These are phyloP conservation scores for Penicillium daleae DNA, from an alignment of 495 filamentous ascomycete genomes.

Conservation along the genomic window DNA sequence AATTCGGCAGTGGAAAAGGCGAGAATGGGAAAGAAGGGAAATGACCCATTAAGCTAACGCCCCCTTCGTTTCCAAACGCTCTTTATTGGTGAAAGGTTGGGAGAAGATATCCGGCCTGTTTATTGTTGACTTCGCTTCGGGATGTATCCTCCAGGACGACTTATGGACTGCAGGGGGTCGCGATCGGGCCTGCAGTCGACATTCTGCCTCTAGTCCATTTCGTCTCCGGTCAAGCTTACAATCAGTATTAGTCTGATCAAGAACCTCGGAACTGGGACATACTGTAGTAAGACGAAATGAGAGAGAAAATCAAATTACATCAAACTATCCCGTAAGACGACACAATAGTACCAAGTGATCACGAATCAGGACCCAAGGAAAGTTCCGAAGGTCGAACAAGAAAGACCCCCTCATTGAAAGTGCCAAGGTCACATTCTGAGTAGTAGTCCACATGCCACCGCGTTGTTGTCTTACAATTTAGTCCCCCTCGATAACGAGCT, in stretches of 20 bases:
- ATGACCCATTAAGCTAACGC: background rate
- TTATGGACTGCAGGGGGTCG: background rate
- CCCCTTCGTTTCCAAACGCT: background rate
- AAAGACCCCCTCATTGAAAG: background rate
- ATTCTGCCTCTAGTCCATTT: background rate
- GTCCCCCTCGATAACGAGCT: background rate
- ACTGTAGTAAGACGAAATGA: background rate
- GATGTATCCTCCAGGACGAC: background rate
- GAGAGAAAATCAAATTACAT: background rate
- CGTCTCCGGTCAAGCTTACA: slow-evolving; percentile 12
- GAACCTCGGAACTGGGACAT: background rate
- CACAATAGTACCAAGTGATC: background rate
- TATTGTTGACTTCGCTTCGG: background rate
- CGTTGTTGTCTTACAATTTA: background rate
- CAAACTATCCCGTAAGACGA: background rate
- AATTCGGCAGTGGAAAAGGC: background rate
- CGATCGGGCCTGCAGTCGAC: slow-evolving; percentile 10
- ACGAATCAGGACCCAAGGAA: background rate
- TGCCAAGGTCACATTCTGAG: slow-evolving; percentile 11
- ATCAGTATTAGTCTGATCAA: background rate
- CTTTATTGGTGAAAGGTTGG: background rate
- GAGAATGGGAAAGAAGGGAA: background rate
- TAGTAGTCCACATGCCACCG: slow-evolving; percentile 1
- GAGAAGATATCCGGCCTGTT: background rate
- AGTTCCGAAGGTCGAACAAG: background rate